Evolutionary conservation across 2,329 filamentous ascomycete species (phyloP).

Genomic region (Paramyrothecium roridum): DNA sequence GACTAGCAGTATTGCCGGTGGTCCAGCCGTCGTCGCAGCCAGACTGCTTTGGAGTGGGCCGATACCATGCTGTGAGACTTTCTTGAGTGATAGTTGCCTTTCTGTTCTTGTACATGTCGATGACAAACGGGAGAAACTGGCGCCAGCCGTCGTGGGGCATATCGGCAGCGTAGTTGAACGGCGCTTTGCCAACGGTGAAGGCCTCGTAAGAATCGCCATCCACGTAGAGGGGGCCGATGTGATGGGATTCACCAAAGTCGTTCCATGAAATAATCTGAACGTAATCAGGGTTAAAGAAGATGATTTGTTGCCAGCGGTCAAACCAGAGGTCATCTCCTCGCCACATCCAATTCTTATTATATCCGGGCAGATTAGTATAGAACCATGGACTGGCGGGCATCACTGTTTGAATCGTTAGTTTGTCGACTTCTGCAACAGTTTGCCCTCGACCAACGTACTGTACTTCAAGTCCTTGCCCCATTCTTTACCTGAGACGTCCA

Average conservation of each 20-base stretch:
- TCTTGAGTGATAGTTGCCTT: constrained; percentile 16
- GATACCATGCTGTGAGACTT: constrained; percentile 19
- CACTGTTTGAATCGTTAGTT: not conserved
- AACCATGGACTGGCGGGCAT: not conserved
- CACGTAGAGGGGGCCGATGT: not conserved
- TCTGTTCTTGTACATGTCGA: constrained; percentile 28
- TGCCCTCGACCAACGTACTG: not conserved
- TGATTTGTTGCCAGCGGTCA: not conserved
- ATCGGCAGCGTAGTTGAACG: not conserved
- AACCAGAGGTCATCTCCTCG: not conserved
- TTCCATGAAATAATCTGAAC: not conserved
- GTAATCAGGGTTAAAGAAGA: not conserved
- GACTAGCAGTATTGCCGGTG: constrained; percentile 20
- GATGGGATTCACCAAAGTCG: not conserved
- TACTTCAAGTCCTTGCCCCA: not conserved
- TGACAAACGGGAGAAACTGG: constrained; percentile 22
- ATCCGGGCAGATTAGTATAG: not conserved
- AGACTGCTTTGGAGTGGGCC: constrained; percentile 5
- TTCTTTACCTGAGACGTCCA: not conserved
- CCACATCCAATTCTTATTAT: not conserved
- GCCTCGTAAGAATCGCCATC: not conserved
- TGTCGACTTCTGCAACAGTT: no score
- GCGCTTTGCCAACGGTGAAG: not conserved
- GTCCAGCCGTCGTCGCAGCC: constrained; percentile 21
- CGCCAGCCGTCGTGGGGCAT: not conserved